phyloP scores from a whole-genome alignment of 257 asterid genomes.

The Cordia subcordata region DNA sequence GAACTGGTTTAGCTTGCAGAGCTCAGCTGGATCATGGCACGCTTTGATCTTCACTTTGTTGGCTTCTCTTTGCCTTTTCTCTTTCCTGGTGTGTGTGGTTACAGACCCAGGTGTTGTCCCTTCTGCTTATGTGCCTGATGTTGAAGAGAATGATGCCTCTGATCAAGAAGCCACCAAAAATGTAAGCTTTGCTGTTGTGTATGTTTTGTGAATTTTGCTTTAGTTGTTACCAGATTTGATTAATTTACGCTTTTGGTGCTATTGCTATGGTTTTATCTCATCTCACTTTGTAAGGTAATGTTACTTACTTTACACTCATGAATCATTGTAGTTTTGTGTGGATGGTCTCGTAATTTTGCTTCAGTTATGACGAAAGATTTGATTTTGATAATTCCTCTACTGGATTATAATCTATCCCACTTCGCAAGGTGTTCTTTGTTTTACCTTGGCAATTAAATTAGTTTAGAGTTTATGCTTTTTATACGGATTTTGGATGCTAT shows the following conservation, averaged over 20 bases:
- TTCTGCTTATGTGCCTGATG: slow-evolving; percentile 26
- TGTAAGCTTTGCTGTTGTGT: slow-evolving; percentile 24
- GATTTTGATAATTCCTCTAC: slow-evolving; percentile 1
- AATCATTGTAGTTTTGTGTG: too few relatives aligned
- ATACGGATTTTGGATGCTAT: background rate
- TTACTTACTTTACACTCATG: background rate
- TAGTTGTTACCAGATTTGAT: background rate
- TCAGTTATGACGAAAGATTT: background rate
- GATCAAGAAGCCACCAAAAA: slow-evolving; percentile 34
- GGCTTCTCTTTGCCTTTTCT: slow-evolving; percentile 20
- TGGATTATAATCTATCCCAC: background rate
- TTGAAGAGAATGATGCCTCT: slow-evolving; percentile 26
- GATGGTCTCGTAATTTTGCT: background rate
- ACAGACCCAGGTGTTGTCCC: slow-evolving; percentile 24
- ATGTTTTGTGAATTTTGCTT: background rate
- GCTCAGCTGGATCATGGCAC: slow-evolving; percentile 56
- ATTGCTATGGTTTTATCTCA: background rate
- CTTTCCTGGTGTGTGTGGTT: slow-evolving; percentile 21
- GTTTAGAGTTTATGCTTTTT: background rate
- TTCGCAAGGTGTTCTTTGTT: background rate
- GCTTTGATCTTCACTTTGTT: slow-evolving; percentile 57
- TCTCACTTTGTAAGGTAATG: background rate
- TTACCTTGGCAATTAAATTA: background rate
- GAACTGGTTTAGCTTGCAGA: slow-evolving; percentile 57
- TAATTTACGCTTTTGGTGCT: background rate